Base-by-base conservation (phyloP, 768 basidiomycete species). In the Mycena galopus region DNA sequence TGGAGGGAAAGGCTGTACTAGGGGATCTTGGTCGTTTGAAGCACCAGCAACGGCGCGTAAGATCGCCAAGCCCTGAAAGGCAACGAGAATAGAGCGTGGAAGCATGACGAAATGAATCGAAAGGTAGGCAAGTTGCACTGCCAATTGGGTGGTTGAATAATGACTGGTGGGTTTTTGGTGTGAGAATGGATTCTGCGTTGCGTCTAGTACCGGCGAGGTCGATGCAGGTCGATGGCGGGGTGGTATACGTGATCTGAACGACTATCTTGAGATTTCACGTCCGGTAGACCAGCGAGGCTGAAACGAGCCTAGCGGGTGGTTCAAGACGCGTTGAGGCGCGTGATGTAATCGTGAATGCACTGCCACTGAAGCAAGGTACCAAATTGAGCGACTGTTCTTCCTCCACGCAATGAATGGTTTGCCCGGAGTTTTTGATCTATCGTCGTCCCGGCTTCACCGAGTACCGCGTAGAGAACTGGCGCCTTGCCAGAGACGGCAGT, bases 381-480 rank as follows among this genome's bases (percentile, higher is more conserved):
- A n/a, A n/a, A n/a, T n/a, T n/a, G n/a, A n/a, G n/a, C n/a, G n/a
- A n/a, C n/a, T n/a, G n/a, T 30, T 30, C 58, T 6, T 3, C 25
- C 14, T 25, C 8, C 16, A 7, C 25, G 47, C 42, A 23, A 75
- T 76, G 72, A 62, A 75, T 71, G 71, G 42, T 57, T 21, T 32
- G 61, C 33, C 91, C 91, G 61, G 88, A 93, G 76, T 84, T 93
- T 71, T 82, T 83, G 9, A 76, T 92, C 47, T 76, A 86, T 55
- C 79, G 85, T 42, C 83, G 80, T 72, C 82, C 84, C 44, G 87
- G 84, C 21, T 90, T 84, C 77, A 82, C 81, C 58, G 92, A 94
- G 78, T 93, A 91, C 70, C 85, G 89, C 61, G 84, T 93, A 29
- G 88, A 90, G 69, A 87, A 90, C 67, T 85, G 84, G 85, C 86